Percentiles rank a stretch among this genome's conserved stretches.
phyloP scores from a whole-genome alignment of 2,329 filamentous ascomycete genomes.

The Annulohypoxylon truncatum region DNA sequence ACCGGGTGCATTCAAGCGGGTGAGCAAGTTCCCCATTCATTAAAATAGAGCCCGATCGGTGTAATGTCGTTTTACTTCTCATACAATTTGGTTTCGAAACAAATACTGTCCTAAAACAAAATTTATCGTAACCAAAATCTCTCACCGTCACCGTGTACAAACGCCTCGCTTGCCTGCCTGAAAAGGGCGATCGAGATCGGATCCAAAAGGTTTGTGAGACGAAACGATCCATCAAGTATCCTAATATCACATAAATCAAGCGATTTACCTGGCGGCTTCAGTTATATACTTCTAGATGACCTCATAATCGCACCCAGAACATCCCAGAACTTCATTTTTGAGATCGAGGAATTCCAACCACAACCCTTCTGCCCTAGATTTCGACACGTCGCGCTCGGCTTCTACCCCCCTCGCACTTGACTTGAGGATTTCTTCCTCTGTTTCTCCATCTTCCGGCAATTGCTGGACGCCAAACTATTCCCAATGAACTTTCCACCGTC shows the following conservation, averaged over 20 bases:
- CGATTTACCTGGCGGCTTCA: slow-evolving; percentile 15
- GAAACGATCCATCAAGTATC: not conserved
- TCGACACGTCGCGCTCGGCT: slow-evolving; percentile 13
- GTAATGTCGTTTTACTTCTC: not conserved
- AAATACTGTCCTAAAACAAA: no score
- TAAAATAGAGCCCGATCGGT: not conserved
- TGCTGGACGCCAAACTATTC: no score
- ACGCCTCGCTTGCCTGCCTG: not conserved
- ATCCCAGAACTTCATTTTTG: slow-evolving; percentile 19
- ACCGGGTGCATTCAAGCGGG: slow-evolving; percentile 19
- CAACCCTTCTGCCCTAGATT: slow-evolving; percentile 8
- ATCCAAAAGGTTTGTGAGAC: no score
- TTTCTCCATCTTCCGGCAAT: no score
- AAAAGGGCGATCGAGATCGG: not conserved
- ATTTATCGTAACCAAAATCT: no score
- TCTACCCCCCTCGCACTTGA: not conserved
- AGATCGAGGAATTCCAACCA: slow-evolving; percentile 18
- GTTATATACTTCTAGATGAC: slow-evolving; percentile 21
- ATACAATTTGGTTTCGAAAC: no score
- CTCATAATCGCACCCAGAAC: slow-evolving; percentile 20
- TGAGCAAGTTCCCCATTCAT: not conserved
- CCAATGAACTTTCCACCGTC: no score
- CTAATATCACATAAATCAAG: not conserved
- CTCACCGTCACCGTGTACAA: no score
- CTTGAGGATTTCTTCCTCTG: slow-evolving; percentile 22